phyloP scores from a whole-genome alignment of 768 basidiomycete genomes.

The Macrocybe gigantea region DNA sequence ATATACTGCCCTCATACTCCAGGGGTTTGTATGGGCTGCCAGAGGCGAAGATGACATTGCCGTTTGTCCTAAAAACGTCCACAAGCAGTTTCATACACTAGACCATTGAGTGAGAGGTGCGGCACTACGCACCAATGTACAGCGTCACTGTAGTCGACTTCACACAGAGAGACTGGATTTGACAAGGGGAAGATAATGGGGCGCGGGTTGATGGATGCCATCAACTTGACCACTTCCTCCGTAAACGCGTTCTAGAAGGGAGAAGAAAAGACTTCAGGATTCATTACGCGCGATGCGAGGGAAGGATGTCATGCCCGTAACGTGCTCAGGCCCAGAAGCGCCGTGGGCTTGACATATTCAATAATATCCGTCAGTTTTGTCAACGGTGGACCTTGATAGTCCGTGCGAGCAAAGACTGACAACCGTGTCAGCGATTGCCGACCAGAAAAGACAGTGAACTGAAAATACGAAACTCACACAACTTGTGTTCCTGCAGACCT shows the following conservation, averaged over 20 bases:
- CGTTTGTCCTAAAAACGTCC: conserved; percentile 45
- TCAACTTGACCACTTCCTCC: conserved; percentile 52
- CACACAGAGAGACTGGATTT: conserved; percentile 60
- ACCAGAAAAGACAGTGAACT: not conserved
- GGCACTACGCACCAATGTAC: conserved; percentile 39
- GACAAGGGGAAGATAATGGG: conserved; percentile 84
- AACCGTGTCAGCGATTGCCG: conserved; percentile 36
- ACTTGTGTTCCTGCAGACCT: conserved; percentile 69
- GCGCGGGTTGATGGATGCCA: conserved; percentile 57
- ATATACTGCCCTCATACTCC: conserved; percentile 36
- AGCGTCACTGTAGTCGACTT: conserved; percentile 57
- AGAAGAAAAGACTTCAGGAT: conserved; percentile 16
- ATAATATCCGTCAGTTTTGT: conserved; percentile 62
- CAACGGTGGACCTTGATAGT: conserved; percentile 59
- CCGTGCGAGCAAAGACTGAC: conserved; percentile 65
- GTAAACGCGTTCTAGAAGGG: conserved; percentile 50
- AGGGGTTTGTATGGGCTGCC: conserved; percentile 64
- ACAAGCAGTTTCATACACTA: too few species aligned
- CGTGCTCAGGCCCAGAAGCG: conserved; percentile 71
- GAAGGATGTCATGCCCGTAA: conserved; percentile 24
- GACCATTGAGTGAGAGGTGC: too few species aligned
- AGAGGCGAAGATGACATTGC: conserved; percentile 64
- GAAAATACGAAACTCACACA: conserved; percentile 33
- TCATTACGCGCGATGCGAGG: not conserved
- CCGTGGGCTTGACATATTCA: conserved; percentile 68